Evolutionary conservation across 148 eudicot species (phyloP).

Genomic region (Amaranthus cruentus): DNA sequence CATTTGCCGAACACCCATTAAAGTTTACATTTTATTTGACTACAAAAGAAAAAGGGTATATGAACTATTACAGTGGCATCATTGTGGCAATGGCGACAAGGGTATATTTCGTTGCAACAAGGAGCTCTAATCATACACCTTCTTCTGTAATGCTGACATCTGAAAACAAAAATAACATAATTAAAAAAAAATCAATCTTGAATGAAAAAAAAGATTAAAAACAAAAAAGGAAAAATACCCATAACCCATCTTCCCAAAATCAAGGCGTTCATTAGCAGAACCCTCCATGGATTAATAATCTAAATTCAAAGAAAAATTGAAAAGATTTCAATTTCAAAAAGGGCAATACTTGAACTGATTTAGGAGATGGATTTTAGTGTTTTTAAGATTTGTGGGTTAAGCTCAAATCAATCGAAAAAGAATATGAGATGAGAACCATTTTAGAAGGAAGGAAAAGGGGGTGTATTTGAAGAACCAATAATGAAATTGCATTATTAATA

Average conservation of each 20-base stretch:
- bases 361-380: background rate
- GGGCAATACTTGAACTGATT: constrained; percentile 23
- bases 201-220: background rate
- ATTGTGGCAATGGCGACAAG: constrained; percentile 96
- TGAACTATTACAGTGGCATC: constrained; percentile 56
- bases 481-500: background rate
- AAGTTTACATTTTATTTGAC: background rate
- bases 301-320: background rate
- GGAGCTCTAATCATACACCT: constrained; percentile 96
- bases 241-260: constrained; percentile 97
- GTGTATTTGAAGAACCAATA: constrained; percentile 13
- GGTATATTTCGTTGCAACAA: constrained; percentile 85
- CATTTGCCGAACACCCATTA: background rate
- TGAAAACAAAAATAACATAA: background rate
- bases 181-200: constrained; percentile 15
- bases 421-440: constrained; percentile 20
- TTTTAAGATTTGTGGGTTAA: background rate
- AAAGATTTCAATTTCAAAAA: background rate
- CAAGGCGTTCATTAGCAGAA: constrained; percentile 65
- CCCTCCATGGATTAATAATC: constrained; percentile 48
- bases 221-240: constrained; percentile 46
- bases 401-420: constrained; percentile 11
- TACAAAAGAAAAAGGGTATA: background rate
- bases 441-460: background rate
- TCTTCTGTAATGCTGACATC: constrained; percentile 94